Base-by-base conservation (phyloP, 2,329 filamentous ascomycete genomes). In the Magnaporthales sp. region DNA sequence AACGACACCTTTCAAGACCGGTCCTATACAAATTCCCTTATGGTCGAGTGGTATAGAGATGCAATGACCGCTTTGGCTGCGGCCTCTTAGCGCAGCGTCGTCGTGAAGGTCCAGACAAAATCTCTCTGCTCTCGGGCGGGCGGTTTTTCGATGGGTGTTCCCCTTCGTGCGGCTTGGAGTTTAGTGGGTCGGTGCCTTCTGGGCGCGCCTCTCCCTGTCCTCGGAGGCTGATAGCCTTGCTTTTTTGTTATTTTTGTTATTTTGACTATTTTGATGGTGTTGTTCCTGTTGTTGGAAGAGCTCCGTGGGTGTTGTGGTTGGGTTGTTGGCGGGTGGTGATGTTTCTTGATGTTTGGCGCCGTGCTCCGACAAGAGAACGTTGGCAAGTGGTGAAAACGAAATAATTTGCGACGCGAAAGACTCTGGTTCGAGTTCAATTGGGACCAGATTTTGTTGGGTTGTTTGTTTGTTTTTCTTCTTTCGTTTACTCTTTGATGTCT, bases 121-220 rank as follows among this genome's bases (percentile, higher is more conserved):
- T 19, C 51, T 9, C 24, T 10, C 2, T 5, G 24, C n/a, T n/a
- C n/a, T n/a, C n/a, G n/a, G n/a, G n/a, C n/a, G n/a, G n/a, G n/a
- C n/a, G 54, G 54, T 58, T 58, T 58, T 58, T 58, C 54, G 54
- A 58, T 58, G 24, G 54, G 54, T 58, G 54, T 58, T 58, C 54
- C 13, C 54, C 54, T 26, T 58, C 54, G 8, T 58, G 54, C 6
- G 54, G 54, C 54, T 58, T 58, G 54, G 22, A 58, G 54, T 58
- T 58, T 58, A 58, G 54, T 58, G 54, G 54, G 54, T 58, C 54
- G 24, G 54, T 58, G 54, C 26, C 22, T 26, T 26, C n/a, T 24
- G 54, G 54, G 22, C 54, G 22, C 54, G 54, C 54, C 54, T 58
- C 54, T 58, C 22, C 54, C 54, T 58, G 54, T n/a, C n/a, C 54